Percentiles rank a stretch among this genome's conserved stretches.
Evolutionary conservation across 2,329 filamentous ascomycete genomes (phyloP).

Genomic region (Sporothrix luriei): DNA sequence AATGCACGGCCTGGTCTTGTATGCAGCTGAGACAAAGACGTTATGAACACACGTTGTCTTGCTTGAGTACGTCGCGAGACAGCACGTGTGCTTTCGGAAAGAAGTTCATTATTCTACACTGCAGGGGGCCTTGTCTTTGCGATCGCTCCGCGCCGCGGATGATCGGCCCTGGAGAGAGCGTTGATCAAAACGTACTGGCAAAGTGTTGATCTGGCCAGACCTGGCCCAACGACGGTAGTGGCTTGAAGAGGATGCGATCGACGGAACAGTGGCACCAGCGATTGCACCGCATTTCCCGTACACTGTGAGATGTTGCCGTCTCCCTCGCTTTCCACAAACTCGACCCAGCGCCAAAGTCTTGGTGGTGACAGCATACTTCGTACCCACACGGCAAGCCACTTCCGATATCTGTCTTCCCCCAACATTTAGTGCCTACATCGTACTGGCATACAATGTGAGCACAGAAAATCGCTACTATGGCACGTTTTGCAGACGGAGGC

Average conservation of each 20-base stretch:
- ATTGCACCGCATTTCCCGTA: slow-evolving; percentile 3
- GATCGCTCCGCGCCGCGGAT: background rate
- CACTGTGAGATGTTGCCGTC: background rate
- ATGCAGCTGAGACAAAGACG: background rate
- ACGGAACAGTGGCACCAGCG: background rate
- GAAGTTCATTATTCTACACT: background rate
- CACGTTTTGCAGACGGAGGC: too few species aligned
- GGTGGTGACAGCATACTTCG: too few species aligned
- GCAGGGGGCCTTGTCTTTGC: slow-evolving; percentile 1
- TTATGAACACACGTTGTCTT: too few species aligned
- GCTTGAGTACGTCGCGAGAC: background rate
- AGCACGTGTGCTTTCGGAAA: background rate
- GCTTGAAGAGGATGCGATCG: slow-evolving; percentile 18
- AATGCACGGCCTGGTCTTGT: background rate
- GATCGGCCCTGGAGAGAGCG: slow-evolving; percentile 15
- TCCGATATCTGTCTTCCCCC: background rate
- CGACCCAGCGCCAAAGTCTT: background rate
- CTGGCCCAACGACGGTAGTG: slow-evolving; percentile 1
- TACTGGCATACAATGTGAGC: background rate
- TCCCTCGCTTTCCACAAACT: background rate
- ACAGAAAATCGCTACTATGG: too few species aligned
- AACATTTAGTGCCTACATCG: too few species aligned
- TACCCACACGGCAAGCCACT: background rate
- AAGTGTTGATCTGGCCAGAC: too few species aligned
- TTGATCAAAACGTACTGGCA: slow-evolving; percentile 4